A percentile compares a stretch with the other conserved stretches of the same genome.
These are phyloP conservation scores for Bonia amplexicaulis DNA, from an alignment of 176 grass and related monocot species.

Conservation along the genomic window DNA sequence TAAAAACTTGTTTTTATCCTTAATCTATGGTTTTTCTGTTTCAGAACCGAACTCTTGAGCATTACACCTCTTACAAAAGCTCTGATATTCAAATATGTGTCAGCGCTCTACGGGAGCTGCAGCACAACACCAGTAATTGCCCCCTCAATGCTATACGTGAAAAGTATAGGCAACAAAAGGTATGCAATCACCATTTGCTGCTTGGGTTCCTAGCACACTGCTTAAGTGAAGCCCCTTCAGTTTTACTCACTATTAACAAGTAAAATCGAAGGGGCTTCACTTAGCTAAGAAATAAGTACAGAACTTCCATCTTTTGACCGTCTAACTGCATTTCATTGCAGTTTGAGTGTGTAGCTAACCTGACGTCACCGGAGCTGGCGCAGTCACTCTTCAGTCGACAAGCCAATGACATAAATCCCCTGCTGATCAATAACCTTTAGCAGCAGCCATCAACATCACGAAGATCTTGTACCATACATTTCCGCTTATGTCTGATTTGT, in stretches of 20 bases:
- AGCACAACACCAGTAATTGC: constrained; percentile 56
- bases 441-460: neutral
- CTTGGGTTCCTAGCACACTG: neutral
- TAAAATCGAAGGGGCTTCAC: neutral
- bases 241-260: neutral
- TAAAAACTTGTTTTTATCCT: constrained; percentile 13
- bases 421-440: constrained; percentile 15
- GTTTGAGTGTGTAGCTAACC: constrained; percentile 57
- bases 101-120: constrained; percentile 52
- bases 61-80: constrained; percentile 76
- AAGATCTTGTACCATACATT: neutral
- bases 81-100: constrained; percentile 53
- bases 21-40: constrained; percentile 3
- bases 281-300: neutral
- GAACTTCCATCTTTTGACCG: neutral
- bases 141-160: constrained; percentile 62
- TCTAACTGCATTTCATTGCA: constrained; percentile 22
- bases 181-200: constrained; percentile 17
- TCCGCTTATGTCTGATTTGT: neutral
- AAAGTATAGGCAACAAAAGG: constrained; percentile 84
- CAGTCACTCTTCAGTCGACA: constrained; percentile 43
- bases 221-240: neutral
- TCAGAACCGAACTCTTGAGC: constrained; percentile 76
- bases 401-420: neutral
- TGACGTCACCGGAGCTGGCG: constrained; percentile 34